These are phyloP conservation scores for Thermothielavioides terrestris DNA, from an alignment of 495 filamentous ascomycete genomes.

Conservation along the genomic window DNA sequence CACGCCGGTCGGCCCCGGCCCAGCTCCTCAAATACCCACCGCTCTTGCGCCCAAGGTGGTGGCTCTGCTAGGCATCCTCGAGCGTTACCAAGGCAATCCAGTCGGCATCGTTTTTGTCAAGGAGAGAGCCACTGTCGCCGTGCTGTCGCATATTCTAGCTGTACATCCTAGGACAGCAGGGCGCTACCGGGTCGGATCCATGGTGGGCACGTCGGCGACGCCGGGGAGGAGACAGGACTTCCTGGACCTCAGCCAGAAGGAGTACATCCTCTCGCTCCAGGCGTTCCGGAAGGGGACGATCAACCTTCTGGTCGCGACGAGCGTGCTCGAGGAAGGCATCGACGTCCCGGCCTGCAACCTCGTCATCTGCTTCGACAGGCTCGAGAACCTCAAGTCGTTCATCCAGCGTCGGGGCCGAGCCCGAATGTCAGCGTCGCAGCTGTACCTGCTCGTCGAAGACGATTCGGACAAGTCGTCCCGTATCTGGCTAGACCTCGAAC, in stretches of 20 bases:
- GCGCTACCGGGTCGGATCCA: slow-evolving; percentile 54
- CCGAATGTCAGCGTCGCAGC: slow-evolving; percentile 59
- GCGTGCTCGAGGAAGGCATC: slow-evolving; percentile 85
- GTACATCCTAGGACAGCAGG: slow-evolving; percentile 47
- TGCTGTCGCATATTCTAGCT: slow-evolving; percentile 58
- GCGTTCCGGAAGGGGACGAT: slow-evolving; percentile 59
- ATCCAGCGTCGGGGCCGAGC: slow-evolving; percentile 84
- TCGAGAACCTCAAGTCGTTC: slow-evolving; percentile 72
- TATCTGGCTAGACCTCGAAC: slow-evolving; percentile 58
- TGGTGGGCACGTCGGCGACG: slow-evolving; percentile 62
- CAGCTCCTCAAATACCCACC: slow-evolving; percentile 15
- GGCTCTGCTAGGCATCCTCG: slow-evolving; percentile 45
- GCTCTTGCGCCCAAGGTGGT: slow-evolving; percentile 47
- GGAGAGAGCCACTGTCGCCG: slow-evolving; percentile 59
- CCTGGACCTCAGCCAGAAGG: slow-evolving; percentile 49
- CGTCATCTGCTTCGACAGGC: slow-evolving; percentile 77
- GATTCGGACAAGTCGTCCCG: slow-evolving; percentile 22
- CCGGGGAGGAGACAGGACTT: slow-evolving; percentile 43
- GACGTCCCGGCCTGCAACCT: slow-evolving; percentile 79
- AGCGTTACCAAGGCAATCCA: slow-evolving; percentile 37
- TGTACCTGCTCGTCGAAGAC: slow-evolving; percentile 52
- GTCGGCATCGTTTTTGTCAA: slow-evolving; percentile 73
- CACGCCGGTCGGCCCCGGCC: slow-evolving; percentile 31
- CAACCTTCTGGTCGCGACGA: slow-evolving; percentile 77
- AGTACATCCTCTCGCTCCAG: slow-evolving; percentile 51